Conservation (phyloP, 2,329 filamentous ascomycete genomes). For the Furcasterigmium sp. region DNA sequence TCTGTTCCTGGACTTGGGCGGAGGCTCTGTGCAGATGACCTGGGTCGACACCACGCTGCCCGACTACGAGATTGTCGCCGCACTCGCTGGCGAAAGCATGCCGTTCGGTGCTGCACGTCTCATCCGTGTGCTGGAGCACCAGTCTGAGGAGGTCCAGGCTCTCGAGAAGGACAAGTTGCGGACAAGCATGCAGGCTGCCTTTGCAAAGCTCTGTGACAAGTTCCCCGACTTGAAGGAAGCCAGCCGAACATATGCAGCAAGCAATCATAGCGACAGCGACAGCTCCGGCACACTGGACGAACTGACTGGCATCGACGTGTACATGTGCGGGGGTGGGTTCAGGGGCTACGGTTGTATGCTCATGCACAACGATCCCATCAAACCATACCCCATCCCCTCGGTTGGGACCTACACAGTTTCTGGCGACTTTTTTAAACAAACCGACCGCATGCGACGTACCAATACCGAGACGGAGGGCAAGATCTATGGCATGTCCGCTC, state of each 20-base stretch:
- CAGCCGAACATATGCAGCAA: constrained; percentile 6
- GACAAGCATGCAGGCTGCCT: constrained; percentile 53
- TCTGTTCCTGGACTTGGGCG: constrained; percentile 82
- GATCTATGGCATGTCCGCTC: constrained; percentile 73
- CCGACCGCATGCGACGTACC: constrained; percentile 42
- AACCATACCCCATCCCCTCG: constrained; percentile 77
- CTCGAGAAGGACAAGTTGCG: constrained; percentile 51
- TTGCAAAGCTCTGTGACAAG: constrained; percentile 41
- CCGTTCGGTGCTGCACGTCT: constrained; percentile 58
- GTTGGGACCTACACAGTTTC: constrained; percentile 73
- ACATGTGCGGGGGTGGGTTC: constrained; percentile 86
- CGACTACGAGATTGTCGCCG: constrained; percentile 48
- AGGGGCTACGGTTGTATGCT: constrained; percentile 86
- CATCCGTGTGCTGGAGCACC: constrained; percentile 40
- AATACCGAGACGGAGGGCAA: constrained; percentile 47
- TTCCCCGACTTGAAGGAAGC: constrained; percentile 43
- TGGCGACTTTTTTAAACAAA: constrained; percentile 53
- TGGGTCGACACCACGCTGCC: constrained; percentile 47
- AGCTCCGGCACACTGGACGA: background rate
- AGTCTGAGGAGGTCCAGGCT: constrained; percentile 32
- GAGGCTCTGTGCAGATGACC: constrained; percentile 62
- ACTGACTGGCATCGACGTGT: constrained; percentile 56
- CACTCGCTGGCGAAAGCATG: constrained; percentile 49
- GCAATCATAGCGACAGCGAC: constrained; percentile 20
- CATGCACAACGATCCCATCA: constrained; percentile 68